Base-by-base conservation (phyloP, 768 basidiomycete genomes). In the Daedaleopsis sinensis region DNA sequence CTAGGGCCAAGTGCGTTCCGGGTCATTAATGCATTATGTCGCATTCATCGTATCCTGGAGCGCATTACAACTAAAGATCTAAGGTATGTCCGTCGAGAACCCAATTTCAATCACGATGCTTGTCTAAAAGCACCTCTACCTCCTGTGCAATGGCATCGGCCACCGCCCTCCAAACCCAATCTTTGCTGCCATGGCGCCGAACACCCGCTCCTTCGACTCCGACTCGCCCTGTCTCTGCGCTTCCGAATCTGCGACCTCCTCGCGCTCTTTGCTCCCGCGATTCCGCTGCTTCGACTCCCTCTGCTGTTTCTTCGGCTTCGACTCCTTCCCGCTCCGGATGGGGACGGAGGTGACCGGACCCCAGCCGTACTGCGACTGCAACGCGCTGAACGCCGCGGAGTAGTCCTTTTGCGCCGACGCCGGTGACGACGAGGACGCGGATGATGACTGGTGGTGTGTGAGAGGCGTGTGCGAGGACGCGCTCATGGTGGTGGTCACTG, bases 301-400 rank as follows among this genome's bases (percentile, higher is more conserved):
- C 46, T 18, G 23, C 46, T 47, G 39, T 48, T 61, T 55, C 59
- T 49, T 56, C 55, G 57, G 39, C 46, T 62, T 51, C 44, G 49
- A 42, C 44, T 19, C 35, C 11, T 37, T 1, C 15, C 16, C n/a
- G 16, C 37, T 11, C 11, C 35, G 55, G 9, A 50, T 18, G 21
- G 42, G 61, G 21, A 62, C 55, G 35, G 49, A 27, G 1, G 24
- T 50, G n/a, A 44, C 9, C 18, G 18, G 54, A 5, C 61, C 61
- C 61, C 61, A 62, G 42, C 61, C 61, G 61, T 62, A 62, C 55
- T 62, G 55, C 43, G 55, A 52, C 61, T 62, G 61, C 43, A 62
- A 43, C 35, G 19, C 50, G 12, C 55, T 51, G 37, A 62, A 57
- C 23, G 61, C 61, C 21, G 55, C 61, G 1, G 61, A 44, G n/a